Evolutionary conservation across 306 rosid genomes (phyloP), one percentile per base, ranked within the genome.

Genomic region (Astragalus glycyphyllos): DNA sequence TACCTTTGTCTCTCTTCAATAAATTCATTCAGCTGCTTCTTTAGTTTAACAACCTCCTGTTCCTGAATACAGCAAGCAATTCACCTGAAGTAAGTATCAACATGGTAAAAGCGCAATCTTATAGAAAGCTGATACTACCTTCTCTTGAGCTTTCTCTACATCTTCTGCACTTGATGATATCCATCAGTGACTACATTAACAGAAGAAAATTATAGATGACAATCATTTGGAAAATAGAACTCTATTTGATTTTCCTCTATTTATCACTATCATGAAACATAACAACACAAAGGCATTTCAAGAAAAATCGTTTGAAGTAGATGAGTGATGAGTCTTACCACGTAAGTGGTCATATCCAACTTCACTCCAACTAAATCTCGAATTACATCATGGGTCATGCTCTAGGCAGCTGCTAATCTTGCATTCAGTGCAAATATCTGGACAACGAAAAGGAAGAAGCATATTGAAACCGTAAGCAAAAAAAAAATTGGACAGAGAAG

Each of bases 381-480:
- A 68, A 94, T 83, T 12, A 94, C 92, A 80, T 94, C 98, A 73
- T 94, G 98, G 35, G 98, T 94, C 98, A 90, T 94, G 79, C 96
- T 94, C 71, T 89, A 96, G 8, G 98, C 88, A 69, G 87, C 78
- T 13, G 98, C 98, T 68, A 94, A 78, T 82, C 79, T 94, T 51
- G 98, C 84, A 65, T 94, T 90, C 72, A 94, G 73, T 9, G 86
- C 12, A 80, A 90, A 94, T 84, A 94, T 86, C 98, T 94, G 89
- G 76, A 45, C 62, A 85, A 70, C 32, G 57, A 63, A 63, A 68
- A 55, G 50, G 67, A 50, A 59, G 48, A 26, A 78, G 32, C 44
- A 4, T 6, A 50, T 17, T 45, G 6, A 46, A 8, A 56, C 26
- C 32, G 56, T 44, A 16, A 44, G 58, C 49, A 70, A 50, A 62